Percentiles rank a stretch among this genome's conserved stretches.
phyloP scores from a whole-genome alignment of 768 basidiomycete genomes.

The Pleurotus pulmonarius region DNA sequence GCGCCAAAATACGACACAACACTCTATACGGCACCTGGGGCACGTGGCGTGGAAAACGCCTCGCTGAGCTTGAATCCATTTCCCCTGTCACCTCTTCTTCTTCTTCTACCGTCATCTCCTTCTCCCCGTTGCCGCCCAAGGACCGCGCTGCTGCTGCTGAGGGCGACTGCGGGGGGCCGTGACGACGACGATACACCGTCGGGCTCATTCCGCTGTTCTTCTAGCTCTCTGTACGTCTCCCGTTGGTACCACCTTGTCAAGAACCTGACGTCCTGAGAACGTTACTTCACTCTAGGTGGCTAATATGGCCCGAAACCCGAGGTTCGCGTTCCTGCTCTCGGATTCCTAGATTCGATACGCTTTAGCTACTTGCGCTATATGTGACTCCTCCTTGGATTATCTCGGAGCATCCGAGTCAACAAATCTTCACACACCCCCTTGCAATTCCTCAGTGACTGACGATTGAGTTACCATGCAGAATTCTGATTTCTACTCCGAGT shows the following conservation, averaged over 20 bases:
- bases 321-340: neutral
- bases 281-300: neutral
- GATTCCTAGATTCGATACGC: neutral
- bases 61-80: constrained; percentile 4
- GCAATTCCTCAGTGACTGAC: neutral
- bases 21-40: neutral
- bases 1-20: constrained; percentile 2
- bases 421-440: neutral
- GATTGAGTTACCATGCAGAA: neutral
- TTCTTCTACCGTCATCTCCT: neutral
- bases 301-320: constrained; percentile 4
- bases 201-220: no score
- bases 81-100: neutral
- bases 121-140: neutral
- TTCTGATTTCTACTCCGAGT: constrained; percentile 2
- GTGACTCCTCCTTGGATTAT: neutral
- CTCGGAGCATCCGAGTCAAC: neutral
- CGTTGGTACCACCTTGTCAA: no score
- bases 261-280: constrained; percentile 6
- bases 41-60: neutral
- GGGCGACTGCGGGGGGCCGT: no score
- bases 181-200: no score
- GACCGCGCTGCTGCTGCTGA: no score
- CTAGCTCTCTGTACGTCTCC: no score
- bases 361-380: neutral